These are phyloP conservation scores for Endothia cerciana DNA, from an alignment of 2,329 filamentous ascomycete genomes.

Conservation along the genomic window DNA sequence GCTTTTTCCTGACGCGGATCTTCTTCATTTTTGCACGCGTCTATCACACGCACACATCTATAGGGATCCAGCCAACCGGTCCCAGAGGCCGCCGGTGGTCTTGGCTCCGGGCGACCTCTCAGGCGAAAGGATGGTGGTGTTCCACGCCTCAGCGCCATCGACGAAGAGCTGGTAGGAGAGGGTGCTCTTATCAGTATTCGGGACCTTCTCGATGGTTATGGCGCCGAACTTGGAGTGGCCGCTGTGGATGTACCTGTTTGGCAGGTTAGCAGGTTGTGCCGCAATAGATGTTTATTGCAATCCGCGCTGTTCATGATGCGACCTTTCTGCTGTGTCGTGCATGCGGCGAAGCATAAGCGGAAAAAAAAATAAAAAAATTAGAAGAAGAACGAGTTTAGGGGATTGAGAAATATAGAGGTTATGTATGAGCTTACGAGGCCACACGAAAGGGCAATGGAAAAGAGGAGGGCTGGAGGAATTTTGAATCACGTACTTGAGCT, in stretches of 20 bases:
- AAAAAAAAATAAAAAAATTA: too few species aligned
- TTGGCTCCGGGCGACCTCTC: too few species aligned
- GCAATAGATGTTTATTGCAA: background rate
- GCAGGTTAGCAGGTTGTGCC: constrained; percentile 30
- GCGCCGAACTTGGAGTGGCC: constrained; percentile 90
- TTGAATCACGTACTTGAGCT: constrained; percentile 72
- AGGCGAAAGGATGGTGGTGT: constrained; percentile 57
- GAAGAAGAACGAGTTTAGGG: background rate
- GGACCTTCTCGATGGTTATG: constrained; percentile 74
- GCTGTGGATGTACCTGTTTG: constrained; percentile 72
- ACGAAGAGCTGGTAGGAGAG: constrained; percentile 83
- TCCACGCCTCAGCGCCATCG: constrained; percentile 81
- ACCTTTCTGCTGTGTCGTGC: background rate
- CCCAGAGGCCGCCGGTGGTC: constrained; percentile 47
- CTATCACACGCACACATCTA: constrained; percentile 1
- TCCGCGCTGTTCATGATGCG: background rate
- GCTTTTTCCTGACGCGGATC: background rate
- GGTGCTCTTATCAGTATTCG: constrained; percentile 68
- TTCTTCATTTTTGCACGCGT: background rate
- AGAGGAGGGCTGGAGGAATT: background rate
- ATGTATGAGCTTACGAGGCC: too few species aligned
- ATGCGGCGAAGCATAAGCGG: background rate
- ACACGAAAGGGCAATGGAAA: background rate
- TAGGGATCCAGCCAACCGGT: constrained; percentile 38
- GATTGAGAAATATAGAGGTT: background rate